Evolutionary conservation across 1,284 basidiomycete species (phyloP), one percentile per base, ranked within the genome.

Genomic region (Ceratobasidium sp.): DNA sequence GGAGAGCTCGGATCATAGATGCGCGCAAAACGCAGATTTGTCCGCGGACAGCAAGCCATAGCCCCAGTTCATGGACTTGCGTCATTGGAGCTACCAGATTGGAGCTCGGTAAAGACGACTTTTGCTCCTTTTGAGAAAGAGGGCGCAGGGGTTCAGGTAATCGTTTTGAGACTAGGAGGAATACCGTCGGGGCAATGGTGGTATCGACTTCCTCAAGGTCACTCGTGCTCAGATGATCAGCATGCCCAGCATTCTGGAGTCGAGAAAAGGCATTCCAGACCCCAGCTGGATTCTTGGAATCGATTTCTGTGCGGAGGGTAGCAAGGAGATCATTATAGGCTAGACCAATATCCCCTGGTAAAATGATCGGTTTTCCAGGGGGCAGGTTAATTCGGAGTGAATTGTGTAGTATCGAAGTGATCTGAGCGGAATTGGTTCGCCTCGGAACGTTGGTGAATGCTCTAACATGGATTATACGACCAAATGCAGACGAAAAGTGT

Each of bases 271-370:
- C 3, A 13, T 29, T 35, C 25, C 43, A 62, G 31, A 62, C 31
- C 13, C 6, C 12, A 34, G 20, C 31, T n/a, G 32, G 45, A 34
- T 50, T 32, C 6, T 20, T 31, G 1, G 43, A 62, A 12, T 31
- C 29, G 5, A 62, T 42, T 2, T 3, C 43, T 17, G 10, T n/a
- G 2, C 58, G 58, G 43, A 62, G 45, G 5, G 2, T 50, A 31
- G 32, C 43, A 43, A 62, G 58, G 17, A 47, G 58, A 27, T 62
- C 58, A 34, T 62, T 62, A 34, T 42, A 62, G 6, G 45, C 45
- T n/a, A 31, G 29, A 32, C 45, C 58, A 31, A 62, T 34, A 31
- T 35, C 45, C 29, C 45, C 43, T 17, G 58, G 43, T 27, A 62
- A 43, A 32, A 62, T 62, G 29, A 62, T n/a, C 15, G 58, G 45